Percentiles rank a stretch among this genome's conserved stretches.
phyloP scores from a whole-genome alignment of 805 yeast species.

The Wickerhamomyces canadensis region DNA sequence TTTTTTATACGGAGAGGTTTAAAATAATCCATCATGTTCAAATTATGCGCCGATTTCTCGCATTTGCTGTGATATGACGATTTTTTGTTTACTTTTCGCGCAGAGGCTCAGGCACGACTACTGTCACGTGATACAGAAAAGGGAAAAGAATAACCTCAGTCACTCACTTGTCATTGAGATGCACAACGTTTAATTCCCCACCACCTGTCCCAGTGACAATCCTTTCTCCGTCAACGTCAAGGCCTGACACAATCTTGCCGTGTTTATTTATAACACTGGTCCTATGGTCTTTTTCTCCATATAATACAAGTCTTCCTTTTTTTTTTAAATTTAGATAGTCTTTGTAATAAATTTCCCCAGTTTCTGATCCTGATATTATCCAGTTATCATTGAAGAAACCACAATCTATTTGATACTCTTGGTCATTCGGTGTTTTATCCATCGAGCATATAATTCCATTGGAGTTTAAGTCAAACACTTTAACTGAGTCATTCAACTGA shows the following conservation, averaged over 20 bases:
- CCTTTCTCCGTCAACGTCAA: neutral
- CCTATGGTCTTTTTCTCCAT: no score
- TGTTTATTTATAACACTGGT: no score
- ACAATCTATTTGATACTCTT: slow-evolving; percentile 10
- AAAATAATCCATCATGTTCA: no score
- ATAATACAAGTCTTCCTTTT: neutral
- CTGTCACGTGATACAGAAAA: no score
- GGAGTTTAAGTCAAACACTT: slow-evolving; percentile 3
- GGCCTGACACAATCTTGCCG: neutral
- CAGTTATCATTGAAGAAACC: neutral
- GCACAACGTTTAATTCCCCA: neutral
- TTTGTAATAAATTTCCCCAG: slow-evolving; percentile 3
- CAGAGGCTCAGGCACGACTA: no score
- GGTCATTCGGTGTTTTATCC: neutral
- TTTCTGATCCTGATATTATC: slow-evolving; percentile 7
- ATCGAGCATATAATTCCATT: neutral
- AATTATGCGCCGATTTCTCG: no score
- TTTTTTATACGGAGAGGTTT: no score
- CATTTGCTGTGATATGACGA: no score
- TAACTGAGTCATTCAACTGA: neutral
- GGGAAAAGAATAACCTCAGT: no score
- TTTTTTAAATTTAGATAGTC: neutral
- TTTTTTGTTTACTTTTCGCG: no score
- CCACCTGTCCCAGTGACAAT: neutral
- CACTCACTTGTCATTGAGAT: no score